phyloP scores from a whole-genome alignment of 192 early-diverging fungal species.

The Backusella sp. region DNA sequence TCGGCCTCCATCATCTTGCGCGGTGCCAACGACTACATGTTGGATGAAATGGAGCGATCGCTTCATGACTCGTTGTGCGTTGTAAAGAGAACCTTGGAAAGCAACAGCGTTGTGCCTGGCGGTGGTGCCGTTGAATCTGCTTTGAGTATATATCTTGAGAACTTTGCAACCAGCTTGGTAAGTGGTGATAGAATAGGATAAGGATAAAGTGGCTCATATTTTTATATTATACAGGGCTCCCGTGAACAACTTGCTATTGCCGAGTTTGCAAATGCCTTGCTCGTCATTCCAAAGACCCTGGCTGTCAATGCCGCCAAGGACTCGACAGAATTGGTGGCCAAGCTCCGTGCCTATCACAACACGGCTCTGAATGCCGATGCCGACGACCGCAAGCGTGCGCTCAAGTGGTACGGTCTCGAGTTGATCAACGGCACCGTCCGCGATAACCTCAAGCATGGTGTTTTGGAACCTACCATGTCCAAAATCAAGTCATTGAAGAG shows the following conservation, averaged over 20 bases:
- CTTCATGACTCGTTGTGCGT: conserved; percentile 94
- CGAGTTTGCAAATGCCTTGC: conserved; percentile 92
- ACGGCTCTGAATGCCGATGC: conserved; percentile 75
- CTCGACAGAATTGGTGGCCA: conserved; percentile 95
- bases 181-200: not conserved
- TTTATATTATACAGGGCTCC: conserved; percentile 60
- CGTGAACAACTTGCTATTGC: conserved; percentile 98
- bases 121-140: conserved; percentile 96
- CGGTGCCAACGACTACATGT: conserved; percentile 98
- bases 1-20: conserved; percentile 94
- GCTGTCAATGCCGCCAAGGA: conserved; percentile 98
- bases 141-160: conserved; percentile 95
- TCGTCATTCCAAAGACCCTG: conserved; percentile 96
- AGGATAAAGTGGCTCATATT: not conserved
- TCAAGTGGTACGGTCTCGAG: conserved; percentile 93
- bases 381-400: conserved; percentile 67
- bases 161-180: conserved; percentile 95
- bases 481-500: conserved; percentile 98
- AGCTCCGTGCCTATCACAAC: conserved; percentile 94
- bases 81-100: conserved; percentile 96
- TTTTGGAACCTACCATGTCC: conserved; percentile 96
- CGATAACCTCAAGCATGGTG: conserved; percentile 92
- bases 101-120: conserved; percentile 94
- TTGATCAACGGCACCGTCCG: conserved; percentile 90
- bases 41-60: conserved; percentile 99